phyloP scores from a whole-genome alignment of 257 asterid species.

The Gardenia jasminoides region DNA sequence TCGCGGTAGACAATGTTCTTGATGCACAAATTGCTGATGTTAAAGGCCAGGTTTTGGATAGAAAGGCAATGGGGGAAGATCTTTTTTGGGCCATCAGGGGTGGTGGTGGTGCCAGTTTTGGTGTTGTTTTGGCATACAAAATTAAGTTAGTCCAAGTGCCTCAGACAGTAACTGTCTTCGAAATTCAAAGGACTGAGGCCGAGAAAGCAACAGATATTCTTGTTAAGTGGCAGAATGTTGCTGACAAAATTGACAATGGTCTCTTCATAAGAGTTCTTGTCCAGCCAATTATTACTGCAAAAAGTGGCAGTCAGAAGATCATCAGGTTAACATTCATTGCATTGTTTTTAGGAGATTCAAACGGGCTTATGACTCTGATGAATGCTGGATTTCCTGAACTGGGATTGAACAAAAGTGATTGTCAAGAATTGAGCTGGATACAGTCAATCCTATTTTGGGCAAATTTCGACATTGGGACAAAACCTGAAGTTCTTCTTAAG shows the following conservation, averaged over 20 bases:
- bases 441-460: constrained; percentile 27
- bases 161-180: constrained; percentile 7
- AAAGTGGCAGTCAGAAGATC: not conserved
- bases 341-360: constrained; percentile 15
- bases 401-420: constrained; percentile 19
- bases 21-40: constrained; percentile 42
- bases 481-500: not conserved
- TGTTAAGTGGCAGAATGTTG: constrained; percentile 14
- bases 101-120: constrained; percentile 22
- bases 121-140: constrained; percentile 14
- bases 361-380: not conserved
- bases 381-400: constrained; percentile 18
- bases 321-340: constrained; percentile 19
- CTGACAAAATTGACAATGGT: constrained; percentile 16
- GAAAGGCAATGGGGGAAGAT: constrained; percentile 47
- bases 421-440: constrained; percentile 23
- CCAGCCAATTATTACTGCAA: constrained; percentile 2
- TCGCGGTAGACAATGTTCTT: constrained; percentile 37
- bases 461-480: constrained; percentile 4
- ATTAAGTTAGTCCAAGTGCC: constrained; percentile 20
- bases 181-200: not conserved
- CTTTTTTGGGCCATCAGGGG: constrained; percentile 32
- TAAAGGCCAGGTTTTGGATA: constrained; percentile 32
- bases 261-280: constrained; percentile 24
- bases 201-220: constrained; percentile 3